Conservation (phyloP, 1,284 basidiomycete species). For the Hymenochaete sp. region DNA sequence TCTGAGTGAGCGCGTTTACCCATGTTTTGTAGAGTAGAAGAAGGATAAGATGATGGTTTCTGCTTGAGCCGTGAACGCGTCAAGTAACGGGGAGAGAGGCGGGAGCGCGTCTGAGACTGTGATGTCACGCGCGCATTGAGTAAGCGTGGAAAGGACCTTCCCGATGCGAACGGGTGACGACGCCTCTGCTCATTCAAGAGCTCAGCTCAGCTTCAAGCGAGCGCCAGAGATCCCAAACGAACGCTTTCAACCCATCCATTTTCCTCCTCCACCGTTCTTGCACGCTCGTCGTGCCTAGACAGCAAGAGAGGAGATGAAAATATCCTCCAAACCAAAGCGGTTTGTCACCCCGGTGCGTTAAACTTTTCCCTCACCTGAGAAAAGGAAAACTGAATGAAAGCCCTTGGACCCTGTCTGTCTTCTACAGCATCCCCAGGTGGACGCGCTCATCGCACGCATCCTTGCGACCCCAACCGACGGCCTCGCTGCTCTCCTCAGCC, state of each 20-base stretch:
- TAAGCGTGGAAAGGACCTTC: too few relatives aligned
- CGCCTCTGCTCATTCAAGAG: too few relatives aligned
- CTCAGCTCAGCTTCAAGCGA: background rate
- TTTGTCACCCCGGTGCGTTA: slow-evolving; percentile 52
- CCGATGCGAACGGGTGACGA: slow-evolving; percentile 1
- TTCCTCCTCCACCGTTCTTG: slow-evolving; percentile 5
- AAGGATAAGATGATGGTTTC: too few relatives aligned
- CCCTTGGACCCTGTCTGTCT: slow-evolving; percentile 9
- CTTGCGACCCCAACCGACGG: slow-evolving; percentile 56
- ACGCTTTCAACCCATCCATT: too few relatives aligned
- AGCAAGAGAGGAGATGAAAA: slow-evolving; percentile 66
- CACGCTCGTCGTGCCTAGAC: slow-evolving; percentile 42
- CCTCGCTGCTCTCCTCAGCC: slow-evolving; percentile 51
- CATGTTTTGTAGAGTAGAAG: too few relatives aligned
- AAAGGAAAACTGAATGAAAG: slow-evolving; percentile 6
- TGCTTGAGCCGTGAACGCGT: too few relatives aligned
- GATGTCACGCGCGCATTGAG: too few relatives aligned
- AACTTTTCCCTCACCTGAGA: slow-evolving; percentile 7
- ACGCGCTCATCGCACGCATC: slow-evolving; percentile 65
- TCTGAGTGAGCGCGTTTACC: background rate
- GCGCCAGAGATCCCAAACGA: too few relatives aligned
- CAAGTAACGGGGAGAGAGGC: too few relatives aligned
- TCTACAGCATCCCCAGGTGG: slow-evolving; percentile 63
- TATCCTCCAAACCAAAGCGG: slow-evolving; percentile 71
- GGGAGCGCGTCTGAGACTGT: too few relatives aligned